Evolutionary conservation across 345 rosid species (phyloP).

Genomic region (Brassica rapa): DNA sequence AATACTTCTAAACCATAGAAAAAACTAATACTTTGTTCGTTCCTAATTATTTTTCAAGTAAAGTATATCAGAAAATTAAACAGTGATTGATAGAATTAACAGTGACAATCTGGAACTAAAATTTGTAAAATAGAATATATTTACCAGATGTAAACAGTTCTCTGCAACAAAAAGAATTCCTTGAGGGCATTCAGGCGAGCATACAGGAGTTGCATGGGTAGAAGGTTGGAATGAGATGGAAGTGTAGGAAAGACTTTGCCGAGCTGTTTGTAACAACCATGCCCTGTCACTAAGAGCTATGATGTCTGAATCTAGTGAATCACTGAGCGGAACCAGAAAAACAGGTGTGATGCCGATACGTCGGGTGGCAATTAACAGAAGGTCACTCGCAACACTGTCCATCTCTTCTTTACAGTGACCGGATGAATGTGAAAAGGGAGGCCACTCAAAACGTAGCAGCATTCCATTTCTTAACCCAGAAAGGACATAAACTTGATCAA

Average conservation of each 20-base stretch:
- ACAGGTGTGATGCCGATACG: conserved; percentile 96
- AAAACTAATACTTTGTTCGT: conserved; percentile 11
- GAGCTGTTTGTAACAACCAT: conserved; percentile 92
- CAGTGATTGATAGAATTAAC: conserved; percentile 1
- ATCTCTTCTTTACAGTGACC: conserved; percentile 37
- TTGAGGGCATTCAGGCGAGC: conserved; percentile 84
- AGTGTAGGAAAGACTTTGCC: conserved; percentile 83
- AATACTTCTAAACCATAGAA: conserved; percentile 7
- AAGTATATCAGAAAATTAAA: neutral
- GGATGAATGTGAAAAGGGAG: conserved; percentile 41
- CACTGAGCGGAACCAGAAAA: conserved; percentile 83
- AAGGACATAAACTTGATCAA: conserved; percentile 79
- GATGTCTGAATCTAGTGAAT: conserved; percentile 75
- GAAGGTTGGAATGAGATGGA: conserved; percentile 95
- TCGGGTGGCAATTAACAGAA: conserved; percentile 84
- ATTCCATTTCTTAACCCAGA: conserved; percentile 97
- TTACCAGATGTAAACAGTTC: conserved; percentile 90
- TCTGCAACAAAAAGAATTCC: conserved; percentile 95
- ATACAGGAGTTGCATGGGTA: conserved; percentile 94
- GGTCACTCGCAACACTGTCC: conserved; percentile 40
- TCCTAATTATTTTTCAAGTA: conserved; percentile 3
- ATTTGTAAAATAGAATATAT: conserved; percentile 18
- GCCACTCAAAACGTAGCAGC: conserved; percentile 98
- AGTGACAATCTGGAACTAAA: conserved; percentile 13
- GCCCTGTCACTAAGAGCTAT: conserved; percentile 96